A percentile compares a stretch with the other conserved stretches of the same genome.
These are phyloP conservation scores for Talaromyces adpressus DNA, from an alignment of 495 filamentous ascomycete genomes.

Conservation along the genomic window DNA sequence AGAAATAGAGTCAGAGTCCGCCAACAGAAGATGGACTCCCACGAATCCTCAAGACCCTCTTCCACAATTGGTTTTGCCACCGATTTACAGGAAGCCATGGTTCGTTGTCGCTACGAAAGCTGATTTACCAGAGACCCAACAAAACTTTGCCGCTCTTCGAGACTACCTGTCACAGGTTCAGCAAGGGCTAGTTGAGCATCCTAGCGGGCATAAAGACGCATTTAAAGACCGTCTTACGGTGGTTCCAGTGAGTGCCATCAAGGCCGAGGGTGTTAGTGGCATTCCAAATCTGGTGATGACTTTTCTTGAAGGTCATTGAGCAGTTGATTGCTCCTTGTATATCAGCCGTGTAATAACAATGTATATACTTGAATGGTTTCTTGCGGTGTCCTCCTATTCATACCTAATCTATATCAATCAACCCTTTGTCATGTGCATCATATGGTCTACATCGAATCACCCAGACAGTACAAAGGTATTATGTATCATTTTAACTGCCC, in stretches of 20 bases:
- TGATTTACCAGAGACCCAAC: conserved; percentile 70
- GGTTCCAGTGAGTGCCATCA: conserved; percentile 85
- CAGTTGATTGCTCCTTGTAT: conserved; percentile 1
- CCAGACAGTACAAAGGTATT: too few relatives aligned
- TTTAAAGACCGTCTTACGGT: conserved; percentile 60
- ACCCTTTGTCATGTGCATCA: too few relatives aligned
- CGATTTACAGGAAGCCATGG: conserved; percentile 87
- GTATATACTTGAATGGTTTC: neutral
- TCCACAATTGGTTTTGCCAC: conserved; percentile 38
- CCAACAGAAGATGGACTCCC: neutral
- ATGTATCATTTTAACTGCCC: too few relatives aligned
- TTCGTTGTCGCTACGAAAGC: conserved; percentile 96
- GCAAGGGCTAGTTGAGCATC: conserved; percentile 54
- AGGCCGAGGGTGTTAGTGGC: conserved; percentile 70
- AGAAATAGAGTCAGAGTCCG: conserved; percentile 36
- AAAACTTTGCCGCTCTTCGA: conserved; percentile 64
- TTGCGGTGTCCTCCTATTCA: neutral
- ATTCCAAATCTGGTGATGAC: conserved; percentile 73
- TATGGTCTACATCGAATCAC: too few relatives aligned
- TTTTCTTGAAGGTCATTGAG: conserved; percentile 47
- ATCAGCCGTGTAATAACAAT: conserved; percentile 10
- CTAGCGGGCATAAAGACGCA: conserved; percentile 56
- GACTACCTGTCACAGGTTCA: conserved; percentile 58
- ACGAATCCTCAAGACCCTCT: conserved; percentile 12
- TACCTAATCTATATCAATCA: neutral